A percentile compares a stretch with the other conserved stretches of the same genome.
Conservation (phyloP, 768 basidiomycete genomes). For the Phaffia australis region DNA sequence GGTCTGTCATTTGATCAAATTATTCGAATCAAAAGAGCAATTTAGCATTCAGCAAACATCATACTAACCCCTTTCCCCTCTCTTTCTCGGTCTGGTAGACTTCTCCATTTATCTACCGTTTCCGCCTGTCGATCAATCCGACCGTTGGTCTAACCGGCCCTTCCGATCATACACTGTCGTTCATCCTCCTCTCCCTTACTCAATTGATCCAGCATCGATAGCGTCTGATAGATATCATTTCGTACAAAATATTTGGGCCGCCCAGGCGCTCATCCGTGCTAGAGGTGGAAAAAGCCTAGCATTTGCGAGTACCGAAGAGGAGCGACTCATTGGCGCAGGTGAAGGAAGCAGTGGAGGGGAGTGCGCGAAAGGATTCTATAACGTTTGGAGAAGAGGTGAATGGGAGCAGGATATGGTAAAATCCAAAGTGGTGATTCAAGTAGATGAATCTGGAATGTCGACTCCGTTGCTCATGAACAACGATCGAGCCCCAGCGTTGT, state of each 20-base stretch:
- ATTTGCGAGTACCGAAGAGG: constrained; percentile 65
- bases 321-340: constrained; percentile 40
- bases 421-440: constrained; percentile 80
- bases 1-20: constrained; percentile 45
- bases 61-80: background rate
- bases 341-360: constrained; percentile 41
- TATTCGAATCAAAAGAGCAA: background rate
- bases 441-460: constrained; percentile 64
- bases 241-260: constrained; percentile 77
- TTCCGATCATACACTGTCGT: constrained; percentile 62
- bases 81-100: background rate
- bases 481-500: constrained; percentile 49
- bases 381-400: constrained; percentile 35
- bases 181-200: constrained; percentile 51
- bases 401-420: constrained; percentile 57
- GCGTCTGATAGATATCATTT: constrained; percentile 67
- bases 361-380: constrained; percentile 5
- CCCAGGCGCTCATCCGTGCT: constrained; percentile 69
- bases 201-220: constrained; percentile 55
- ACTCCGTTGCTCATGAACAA: constrained; percentile 68
- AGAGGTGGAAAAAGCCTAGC: constrained; percentile 41
- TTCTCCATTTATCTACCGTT: constrained; percentile 14
- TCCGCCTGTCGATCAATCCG: background rate
- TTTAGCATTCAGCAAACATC: no score
- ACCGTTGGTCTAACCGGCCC: constrained; percentile 57